phyloP scores from a whole-genome alignment of 2,329 filamentous ascomycete genomes.

The Cladophialophora chaetospira region DNA sequence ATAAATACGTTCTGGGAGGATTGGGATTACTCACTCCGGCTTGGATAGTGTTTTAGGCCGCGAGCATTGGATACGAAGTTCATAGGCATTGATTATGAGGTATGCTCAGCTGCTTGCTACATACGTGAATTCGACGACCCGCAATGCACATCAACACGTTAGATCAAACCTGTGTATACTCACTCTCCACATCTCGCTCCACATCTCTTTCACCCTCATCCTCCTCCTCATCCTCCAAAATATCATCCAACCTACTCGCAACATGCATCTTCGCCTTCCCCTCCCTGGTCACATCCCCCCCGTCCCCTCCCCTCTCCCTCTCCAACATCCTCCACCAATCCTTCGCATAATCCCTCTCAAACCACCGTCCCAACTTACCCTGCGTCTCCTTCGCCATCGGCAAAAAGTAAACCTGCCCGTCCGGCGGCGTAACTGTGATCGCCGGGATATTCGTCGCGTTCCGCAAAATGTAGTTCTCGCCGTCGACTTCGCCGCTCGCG shows the following conservation, averaged over 20 bases:
- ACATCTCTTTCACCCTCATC: neutral
- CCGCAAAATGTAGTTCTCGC: constrained; percentile 21
- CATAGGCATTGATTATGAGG: too few relatives aligned
- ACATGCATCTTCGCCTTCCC: too few relatives aligned
- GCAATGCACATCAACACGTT: too few relatives aligned
- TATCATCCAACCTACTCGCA: constrained; percentile 6
- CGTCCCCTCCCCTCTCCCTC: neutral
- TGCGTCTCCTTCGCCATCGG: neutral
- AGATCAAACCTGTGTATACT: too few relatives aligned
- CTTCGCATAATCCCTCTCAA: constrained; percentile 8
- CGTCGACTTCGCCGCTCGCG: constrained; percentile 11
- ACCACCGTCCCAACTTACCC: constrained; percentile 8
- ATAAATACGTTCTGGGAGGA: too few relatives aligned
- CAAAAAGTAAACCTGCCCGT: constrained; percentile 3
- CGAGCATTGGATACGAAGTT: too few relatives aligned
- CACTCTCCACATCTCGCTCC: too few relatives aligned
- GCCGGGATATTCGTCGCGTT: constrained; percentile 7
- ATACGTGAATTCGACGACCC: too few relatives aligned
- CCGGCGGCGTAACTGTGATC: constrained; percentile 15
- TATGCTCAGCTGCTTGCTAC: too few relatives aligned
- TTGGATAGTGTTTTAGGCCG: too few relatives aligned
- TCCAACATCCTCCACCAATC: neutral
- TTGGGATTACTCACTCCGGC: too few relatives aligned
- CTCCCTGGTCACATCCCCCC: too few relatives aligned
- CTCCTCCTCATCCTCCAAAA: constrained; percentile 16